These are phyloP conservation scores for Huiozyma naganishii DNA, from an alignment of 805 yeast species.

Conservation along the genomic window DNA sequence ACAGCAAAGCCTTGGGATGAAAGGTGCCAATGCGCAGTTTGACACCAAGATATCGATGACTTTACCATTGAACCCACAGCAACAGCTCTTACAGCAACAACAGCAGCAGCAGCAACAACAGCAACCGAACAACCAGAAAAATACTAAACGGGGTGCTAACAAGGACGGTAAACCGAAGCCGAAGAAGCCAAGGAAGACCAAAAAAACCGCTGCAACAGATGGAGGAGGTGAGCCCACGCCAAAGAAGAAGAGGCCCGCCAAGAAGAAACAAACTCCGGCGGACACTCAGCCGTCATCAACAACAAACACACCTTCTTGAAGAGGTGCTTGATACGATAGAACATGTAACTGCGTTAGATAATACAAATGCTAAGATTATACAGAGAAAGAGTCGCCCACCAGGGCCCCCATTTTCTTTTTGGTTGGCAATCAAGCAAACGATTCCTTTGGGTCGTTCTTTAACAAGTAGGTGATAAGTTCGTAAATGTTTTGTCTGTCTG, in stretches of 20 bases:
- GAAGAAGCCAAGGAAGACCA: conserved; percentile 24
- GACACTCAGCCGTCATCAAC: not conserved
- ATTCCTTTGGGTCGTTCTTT: conserved; percentile 26
- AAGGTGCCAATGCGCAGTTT: conserved; percentile 12
- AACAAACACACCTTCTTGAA: not conserved
- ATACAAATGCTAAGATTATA: too few species aligned
- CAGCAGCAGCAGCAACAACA: conserved; percentile 10
- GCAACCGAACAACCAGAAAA: conserved; percentile 4
- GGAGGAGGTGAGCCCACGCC: conserved; percentile 7
- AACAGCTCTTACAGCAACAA: conserved; percentile 23
- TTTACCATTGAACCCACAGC: conserved; percentile 20
- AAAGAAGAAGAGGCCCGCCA: conserved; percentile 21
- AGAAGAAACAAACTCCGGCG: conserved; percentile 14
- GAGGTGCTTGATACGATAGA: too few species aligned
- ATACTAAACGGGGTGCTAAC: conserved; percentile 1
- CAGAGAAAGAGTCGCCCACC: too few species aligned
- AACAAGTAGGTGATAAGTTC: conserved; percentile 31
- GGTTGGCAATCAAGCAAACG: conserved; percentile 15
- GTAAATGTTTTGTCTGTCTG: conserved; percentile 50
- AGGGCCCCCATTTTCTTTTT: too few species aligned
- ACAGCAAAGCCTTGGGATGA: not conserved
- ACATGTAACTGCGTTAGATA: too few species aligned
- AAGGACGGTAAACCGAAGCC: conserved; percentile 14
- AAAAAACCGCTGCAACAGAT: conserved; percentile 14
- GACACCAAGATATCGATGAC: conserved; percentile 27